Percentiles rank a stretch among this genome's conserved stretches.
Evolutionary conservation across 306 rosid genomes (phyloP).

Genomic region (Lotus japonicus): DNA sequence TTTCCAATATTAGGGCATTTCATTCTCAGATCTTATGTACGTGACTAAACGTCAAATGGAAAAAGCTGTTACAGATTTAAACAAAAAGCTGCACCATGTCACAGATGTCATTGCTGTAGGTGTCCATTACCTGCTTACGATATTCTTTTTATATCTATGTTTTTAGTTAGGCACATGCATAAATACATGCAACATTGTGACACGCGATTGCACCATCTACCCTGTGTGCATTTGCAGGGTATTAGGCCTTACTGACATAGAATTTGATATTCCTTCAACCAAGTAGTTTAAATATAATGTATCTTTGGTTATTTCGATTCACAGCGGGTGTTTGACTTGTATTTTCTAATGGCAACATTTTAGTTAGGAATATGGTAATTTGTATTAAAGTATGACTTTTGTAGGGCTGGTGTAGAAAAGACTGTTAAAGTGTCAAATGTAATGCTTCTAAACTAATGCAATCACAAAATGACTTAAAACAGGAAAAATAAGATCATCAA

Average conservation of each 20-base stretch:
- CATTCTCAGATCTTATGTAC: conserved; percentile 89
- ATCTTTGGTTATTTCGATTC: neutral
- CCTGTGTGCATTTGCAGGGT: neutral
- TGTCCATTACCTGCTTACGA: conserved; percentile 10
- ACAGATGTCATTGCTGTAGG: conserved; percentile 85
- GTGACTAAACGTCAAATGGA: conserved; percentile 89
- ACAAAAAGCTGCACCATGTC: conserved; percentile 75
- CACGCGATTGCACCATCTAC: neutral
- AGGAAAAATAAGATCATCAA: neutral
- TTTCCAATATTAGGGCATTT: conserved; percentile 56
- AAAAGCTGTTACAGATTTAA: conserved; percentile 74
- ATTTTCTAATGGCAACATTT: neutral
- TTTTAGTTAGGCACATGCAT: neutral
- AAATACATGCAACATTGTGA: neutral
- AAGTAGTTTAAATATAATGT: neutral
- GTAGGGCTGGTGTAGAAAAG: neutral
- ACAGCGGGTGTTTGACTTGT: neutral
- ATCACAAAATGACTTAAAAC: neutral
- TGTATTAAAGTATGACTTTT: neutral
- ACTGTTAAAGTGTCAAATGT: neutral
- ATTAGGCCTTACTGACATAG: neutral
- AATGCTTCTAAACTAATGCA: neutral
- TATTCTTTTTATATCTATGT: neutral
- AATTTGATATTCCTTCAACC: neutral
- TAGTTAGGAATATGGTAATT: neutral